These are phyloP conservation scores for Candolleomyces aberdarensis DNA, from an alignment of 768 basidiomycete genomes.

Conservation along the genomic window DNA sequence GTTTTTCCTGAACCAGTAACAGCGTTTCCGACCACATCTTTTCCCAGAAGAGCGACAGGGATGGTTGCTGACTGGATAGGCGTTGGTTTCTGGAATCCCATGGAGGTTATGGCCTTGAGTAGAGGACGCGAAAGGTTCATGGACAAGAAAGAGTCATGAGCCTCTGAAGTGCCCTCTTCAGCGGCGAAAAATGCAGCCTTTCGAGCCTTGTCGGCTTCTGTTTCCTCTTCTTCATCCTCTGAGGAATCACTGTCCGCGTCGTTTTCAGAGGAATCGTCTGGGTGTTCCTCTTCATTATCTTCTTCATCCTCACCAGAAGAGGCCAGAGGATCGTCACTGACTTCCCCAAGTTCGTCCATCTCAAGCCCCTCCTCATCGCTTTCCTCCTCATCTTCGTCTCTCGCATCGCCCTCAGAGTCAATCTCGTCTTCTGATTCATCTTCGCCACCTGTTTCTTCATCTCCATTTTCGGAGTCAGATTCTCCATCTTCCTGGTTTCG, in stretches of 20 bases:
- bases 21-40: conserved; percentile 94
- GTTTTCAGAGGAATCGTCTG: not conserved
- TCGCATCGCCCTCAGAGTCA: conserved; percentile 27
- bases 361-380: conserved; percentile 8
- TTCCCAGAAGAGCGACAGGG: conserved; percentile 89
- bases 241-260: conserved; percentile 26
- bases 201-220: conserved; percentile 66
- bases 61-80: conserved; percentile 95
- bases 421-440: conserved; percentile 20
- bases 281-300: not conserved
- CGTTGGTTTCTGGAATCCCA: conserved; percentile 83
- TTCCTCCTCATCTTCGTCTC: conserved; percentile 15
- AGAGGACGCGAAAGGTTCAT: conserved; percentile 97
- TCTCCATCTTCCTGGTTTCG: conserved; percentile 39
- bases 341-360: conserved; percentile 10
- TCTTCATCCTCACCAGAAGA: conserved; percentile 2
- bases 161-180: conserved; percentile 41
- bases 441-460: conserved; percentile 24
- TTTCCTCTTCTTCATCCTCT: conserved; percentile 47
- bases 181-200: conserved; percentile 90
- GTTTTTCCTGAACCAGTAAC: conserved; percentile 99
- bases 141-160: conserved; percentile 78
- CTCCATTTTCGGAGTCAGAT: conserved; percentile 26
- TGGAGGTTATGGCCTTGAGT: conserved; percentile 81
- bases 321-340: conserved; percentile 36